A percentile compares a stretch with the other conserved stretches of the same genome.
These are phyloP conservation scores for Paecilomyces sp. DNA, from an alignment of 2,329 filamentous ascomycete species.

Conservation along the genomic window DNA sequence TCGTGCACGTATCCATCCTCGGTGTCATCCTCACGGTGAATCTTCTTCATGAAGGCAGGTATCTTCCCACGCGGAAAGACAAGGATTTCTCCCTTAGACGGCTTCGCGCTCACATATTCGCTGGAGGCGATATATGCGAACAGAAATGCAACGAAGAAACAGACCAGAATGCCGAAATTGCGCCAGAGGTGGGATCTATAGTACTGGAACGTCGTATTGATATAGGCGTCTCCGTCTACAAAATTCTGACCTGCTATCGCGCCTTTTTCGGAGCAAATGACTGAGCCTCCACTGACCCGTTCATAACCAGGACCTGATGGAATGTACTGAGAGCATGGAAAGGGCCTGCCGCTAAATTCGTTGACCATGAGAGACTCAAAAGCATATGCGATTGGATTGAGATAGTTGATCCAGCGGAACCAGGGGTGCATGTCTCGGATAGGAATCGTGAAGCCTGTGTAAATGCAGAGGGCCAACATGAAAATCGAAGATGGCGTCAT, in stretches of 20 bases:
- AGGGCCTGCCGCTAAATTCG: slow-evolving; percentile 60
- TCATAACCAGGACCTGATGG: not conserved
- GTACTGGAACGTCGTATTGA: slow-evolving; percentile 52
- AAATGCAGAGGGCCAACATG: slow-evolving; percentile 39
- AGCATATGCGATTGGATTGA: slow-evolving; percentile 71
- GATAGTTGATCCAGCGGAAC: slow-evolving; percentile 77
- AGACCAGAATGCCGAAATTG: slow-evolving; percentile 64
- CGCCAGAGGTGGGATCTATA: slow-evolving; percentile 54
- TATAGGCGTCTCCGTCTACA: slow-evolving; percentile 55
- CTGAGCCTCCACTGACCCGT: slow-evolving; percentile 25
- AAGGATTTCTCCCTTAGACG: slow-evolving; percentile 68
- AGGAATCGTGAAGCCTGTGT: slow-evolving; percentile 41
- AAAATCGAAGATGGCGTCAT: slow-evolving; percentile 50
- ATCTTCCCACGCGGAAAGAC: slow-evolving; percentile 64
- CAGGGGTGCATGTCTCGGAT: slow-evolving; percentile 62
- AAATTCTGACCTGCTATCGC: slow-evolving; percentile 44
- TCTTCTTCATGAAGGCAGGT: slow-evolving; percentile 31
- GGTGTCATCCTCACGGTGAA: slow-evolving; percentile 19
- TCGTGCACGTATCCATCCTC: not conserved
- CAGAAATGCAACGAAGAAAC: slow-evolving; percentile 57
- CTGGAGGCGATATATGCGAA: slow-evolving; percentile 55
- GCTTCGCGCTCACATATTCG: slow-evolving; percentile 55
- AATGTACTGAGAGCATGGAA: slow-evolving; percentile 41
- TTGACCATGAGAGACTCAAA: slow-evolving; percentile 80
- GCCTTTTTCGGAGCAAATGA: slow-evolving; percentile 55